Conservation (phyloP, 2,329 filamentous ascomycete genomes). For the Tolypocladium nubicola region DNA sequence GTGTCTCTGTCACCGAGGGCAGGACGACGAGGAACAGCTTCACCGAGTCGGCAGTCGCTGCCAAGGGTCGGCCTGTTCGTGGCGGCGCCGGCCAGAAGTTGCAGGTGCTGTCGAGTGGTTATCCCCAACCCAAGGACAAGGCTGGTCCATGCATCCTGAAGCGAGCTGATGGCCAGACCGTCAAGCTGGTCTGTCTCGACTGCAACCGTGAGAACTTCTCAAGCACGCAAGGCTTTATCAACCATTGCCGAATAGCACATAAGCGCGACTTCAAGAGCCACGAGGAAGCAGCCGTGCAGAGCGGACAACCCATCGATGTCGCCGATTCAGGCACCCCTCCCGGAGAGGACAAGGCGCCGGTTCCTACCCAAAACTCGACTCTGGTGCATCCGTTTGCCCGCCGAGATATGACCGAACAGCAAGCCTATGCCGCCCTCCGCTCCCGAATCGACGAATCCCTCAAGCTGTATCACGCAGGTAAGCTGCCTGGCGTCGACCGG, state of each 20-base stretch:
- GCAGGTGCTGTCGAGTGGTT: conserved; percentile 59
- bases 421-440: conserved; percentile 39
- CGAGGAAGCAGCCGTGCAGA: conserved; percentile 82
- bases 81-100: conserved; percentile 49
- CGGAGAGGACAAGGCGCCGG: conserved; percentile 15
- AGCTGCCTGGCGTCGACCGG: conserved; percentile 35
- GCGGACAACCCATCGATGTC: conserved; percentile 67
- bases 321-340: conserved; percentile 8
- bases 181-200: conserved; percentile 83
- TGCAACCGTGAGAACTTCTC: conserved; percentile 87
- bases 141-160: conserved; percentile 75
- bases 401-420: conserved; percentile 39
- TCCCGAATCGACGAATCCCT: conserved; percentile 45
- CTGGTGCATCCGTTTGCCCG: conserved; percentile 24
- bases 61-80: conserved; percentile 39
- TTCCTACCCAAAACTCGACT: conserved; percentile 3
- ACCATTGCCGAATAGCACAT: conserved; percentile 95
- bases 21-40: conserved; percentile 72
- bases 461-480: conserved; percentile 39
- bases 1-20: conserved; percentile 47
- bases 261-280: conserved; percentile 91
- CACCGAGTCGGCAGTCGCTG: conserved; percentile 25
- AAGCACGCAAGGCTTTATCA: conserved; percentile 98
- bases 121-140: conserved; percentile 68
- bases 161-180: conserved; percentile 73